Conservation (phyloP, 495 filamentous ascomycete genomes). For the Neurospora sp. region DNA sequence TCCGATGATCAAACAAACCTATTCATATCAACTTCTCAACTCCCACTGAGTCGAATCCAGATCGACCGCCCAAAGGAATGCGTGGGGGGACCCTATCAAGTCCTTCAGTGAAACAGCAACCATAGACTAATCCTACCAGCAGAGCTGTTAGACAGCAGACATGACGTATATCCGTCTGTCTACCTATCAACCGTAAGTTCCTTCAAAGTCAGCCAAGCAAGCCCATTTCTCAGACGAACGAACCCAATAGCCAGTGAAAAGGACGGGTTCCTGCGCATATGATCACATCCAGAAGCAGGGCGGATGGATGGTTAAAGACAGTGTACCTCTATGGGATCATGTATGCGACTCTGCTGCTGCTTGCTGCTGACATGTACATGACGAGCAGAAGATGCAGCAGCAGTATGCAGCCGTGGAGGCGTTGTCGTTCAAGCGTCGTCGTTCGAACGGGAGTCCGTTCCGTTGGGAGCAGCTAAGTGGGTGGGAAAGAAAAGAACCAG, state of each 20-base stretch:
- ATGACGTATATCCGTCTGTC: background rate
- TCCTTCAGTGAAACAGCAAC: background rate
- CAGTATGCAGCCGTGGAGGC: background rate
- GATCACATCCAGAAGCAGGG: constrained; percentile 2
- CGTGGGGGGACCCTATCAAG: background rate
- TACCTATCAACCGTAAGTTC: background rate
- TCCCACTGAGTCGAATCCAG: background rate
- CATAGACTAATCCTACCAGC: background rate
- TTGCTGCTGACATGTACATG: background rate
- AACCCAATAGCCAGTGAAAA: constrained; percentile 9
- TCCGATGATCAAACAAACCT: background rate
- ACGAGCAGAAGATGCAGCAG: background rate
- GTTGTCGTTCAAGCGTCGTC: background rate
- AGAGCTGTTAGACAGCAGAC: background rate
- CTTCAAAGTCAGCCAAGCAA: too few relatives aligned
- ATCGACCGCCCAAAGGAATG: background rate
- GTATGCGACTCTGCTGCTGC: constrained; percentile 4
- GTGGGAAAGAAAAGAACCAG: background rate
- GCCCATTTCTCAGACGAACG: background rate
- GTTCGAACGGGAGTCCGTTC: background rate
- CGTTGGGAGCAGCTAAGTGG: background rate
- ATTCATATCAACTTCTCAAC: background rate
- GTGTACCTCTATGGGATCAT: constrained; percentile 3
- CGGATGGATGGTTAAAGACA: background rate
- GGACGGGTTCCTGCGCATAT: constrained; percentile 27